Percentiles rank a stretch among this genome's conserved stretches.
Conservation (phyloP, 2,329 filamentous ascomycete genomes). For the Rutstroemia sp. region DNA sequence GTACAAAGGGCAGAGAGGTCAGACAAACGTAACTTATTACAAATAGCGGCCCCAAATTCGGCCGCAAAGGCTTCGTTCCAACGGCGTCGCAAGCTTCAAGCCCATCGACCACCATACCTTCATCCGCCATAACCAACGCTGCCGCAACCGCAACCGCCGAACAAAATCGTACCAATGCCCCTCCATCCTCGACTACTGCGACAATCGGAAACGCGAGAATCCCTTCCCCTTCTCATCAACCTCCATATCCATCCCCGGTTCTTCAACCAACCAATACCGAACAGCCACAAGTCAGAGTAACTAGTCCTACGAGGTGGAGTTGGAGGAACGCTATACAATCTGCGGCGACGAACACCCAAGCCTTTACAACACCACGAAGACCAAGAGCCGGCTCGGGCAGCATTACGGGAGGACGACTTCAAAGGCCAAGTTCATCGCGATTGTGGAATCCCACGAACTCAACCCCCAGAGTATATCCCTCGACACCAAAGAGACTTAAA, state of each 20-base stretch:
- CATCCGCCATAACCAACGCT: slow-evolving; percentile 16
- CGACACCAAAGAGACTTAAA: slow-evolving; percentile 11
- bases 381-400: slow-evolving; percentile 22
- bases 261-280: slow-evolving; percentile 9
- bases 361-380: slow-evolving; percentile 20
- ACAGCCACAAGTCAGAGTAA: slow-evolving; percentile 23
- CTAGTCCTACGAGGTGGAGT: slow-evolving; percentile 40
- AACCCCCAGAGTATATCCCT: slow-evolving; percentile 38
- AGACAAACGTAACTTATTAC: not conserved
- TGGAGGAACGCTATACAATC: slow-evolving; percentile 27
- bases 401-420: slow-evolving; percentile 14
- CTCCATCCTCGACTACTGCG: slow-evolving; percentile 16
- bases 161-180: slow-evolving; percentile 7
- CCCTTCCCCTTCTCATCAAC: slow-evolving; percentile 26
- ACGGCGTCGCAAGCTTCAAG: slow-evolving; percentile 25
- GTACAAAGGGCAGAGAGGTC: not conserved
- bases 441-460: slow-evolving; percentile 56
- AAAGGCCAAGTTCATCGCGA: slow-evolving; percentile 30
- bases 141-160: not conserved
- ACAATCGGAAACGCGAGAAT: slow-evolving; percentile 20
- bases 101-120: slow-evolving; percentile 13
- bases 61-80: slow-evolving; percentile 21
- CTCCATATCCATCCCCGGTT: slow-evolving; percentile 22
- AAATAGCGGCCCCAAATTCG: slow-evolving; percentile 4
- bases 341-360: slow-evolving; percentile 9